These are phyloP conservation scores for Coprinellus micaceus DNA, from an alignment of 768 basidiomycete species.

Conservation along the genomic window DNA sequence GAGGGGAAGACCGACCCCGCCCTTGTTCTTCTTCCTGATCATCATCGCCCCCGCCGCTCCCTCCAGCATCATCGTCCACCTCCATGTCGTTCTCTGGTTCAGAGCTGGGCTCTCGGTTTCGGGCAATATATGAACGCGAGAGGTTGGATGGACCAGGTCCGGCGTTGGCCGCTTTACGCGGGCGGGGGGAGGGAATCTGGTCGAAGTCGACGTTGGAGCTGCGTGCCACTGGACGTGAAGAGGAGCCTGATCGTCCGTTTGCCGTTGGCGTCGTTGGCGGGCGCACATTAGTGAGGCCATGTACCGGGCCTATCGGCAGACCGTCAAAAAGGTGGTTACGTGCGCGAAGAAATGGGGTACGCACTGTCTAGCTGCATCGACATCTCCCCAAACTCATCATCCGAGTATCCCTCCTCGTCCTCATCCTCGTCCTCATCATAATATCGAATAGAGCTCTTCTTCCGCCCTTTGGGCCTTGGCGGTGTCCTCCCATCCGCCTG, in stretches of 20 bases:
- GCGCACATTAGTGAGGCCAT: slow-evolving; percentile 38
- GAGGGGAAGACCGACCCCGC: slow-evolving; percentile 22
- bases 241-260: slow-evolving; percentile 32
- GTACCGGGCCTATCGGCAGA: slow-evolving; percentile 34
- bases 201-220: slow-evolving; percentile 60
- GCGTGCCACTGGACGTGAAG: slow-evolving; percentile 46
- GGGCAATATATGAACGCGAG: slow-evolving; percentile 29
- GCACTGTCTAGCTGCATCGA: slow-evolving; percentile 78
- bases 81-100: slow-evolving; percentile 28
- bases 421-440: slow-evolving; percentile 38
- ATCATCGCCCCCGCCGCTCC: slow-evolving; percentile 20
- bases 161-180: slow-evolving; percentile 30
- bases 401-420: slow-evolving; percentile 10
- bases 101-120: slow-evolving; percentile 29
- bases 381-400: slow-evolving; percentile 63
- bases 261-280: slow-evolving; percentile 40
- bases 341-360: slow-evolving; percentile 14
- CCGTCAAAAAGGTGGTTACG: background rate
- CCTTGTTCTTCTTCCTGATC: slow-evolving; percentile 29
- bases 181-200: slow-evolving; percentile 56
- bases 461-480: slow-evolving; percentile 49
- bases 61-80: slow-evolving; percentile 23
- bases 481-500: slow-evolving; percentile 68
- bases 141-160: slow-evolving; percentile 40
- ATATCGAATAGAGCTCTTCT: slow-evolving; percentile 40